A percentile compares a stretch with the other conserved stretches of the same genome.
These are phyloP conservation scores for Immersiporthe knoxdaviesiana DNA, from an alignment of 2,329 filamentous ascomycete species.

Conservation along the genomic window DNA sequence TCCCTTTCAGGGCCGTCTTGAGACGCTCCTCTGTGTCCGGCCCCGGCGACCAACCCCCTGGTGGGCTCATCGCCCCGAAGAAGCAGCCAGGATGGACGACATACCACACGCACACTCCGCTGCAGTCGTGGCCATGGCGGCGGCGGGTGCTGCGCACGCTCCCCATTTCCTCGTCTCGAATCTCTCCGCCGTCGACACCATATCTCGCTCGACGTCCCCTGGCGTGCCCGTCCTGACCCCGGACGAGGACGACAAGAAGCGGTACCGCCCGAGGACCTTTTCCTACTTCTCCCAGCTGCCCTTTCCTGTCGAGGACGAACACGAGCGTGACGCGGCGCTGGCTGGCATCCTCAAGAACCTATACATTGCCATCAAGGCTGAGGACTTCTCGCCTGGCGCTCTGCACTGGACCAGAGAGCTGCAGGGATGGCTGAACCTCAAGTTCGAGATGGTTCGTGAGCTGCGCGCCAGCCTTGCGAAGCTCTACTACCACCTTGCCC, in stretches of 20 bases:
- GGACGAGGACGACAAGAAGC: slow-evolving; percentile 59
- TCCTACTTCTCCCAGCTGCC: slow-evolving; percentile 91
- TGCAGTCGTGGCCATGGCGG: slow-evolving; percentile 41
- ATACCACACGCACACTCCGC: slow-evolving; percentile 33
- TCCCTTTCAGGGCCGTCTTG: slow-evolving; percentile 16
- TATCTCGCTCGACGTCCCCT: slow-evolving; percentile 85
- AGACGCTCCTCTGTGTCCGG: neutral
- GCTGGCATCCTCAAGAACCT: slow-evolving; percentile 90
- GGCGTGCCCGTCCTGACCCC: slow-evolving; percentile 59
- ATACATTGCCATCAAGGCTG: slow-evolving; percentile 86
- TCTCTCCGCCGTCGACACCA: slow-evolving; percentile 62
- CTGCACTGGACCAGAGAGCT: slow-evolving; percentile 98
- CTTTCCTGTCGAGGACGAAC: slow-evolving; percentile 81
- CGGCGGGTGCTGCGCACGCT: slow-evolving; percentile 41
- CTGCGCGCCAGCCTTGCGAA: slow-evolving; percentile 82
- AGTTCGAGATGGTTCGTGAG: slow-evolving; percentile 91
- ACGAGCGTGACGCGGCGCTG: slow-evolving; percentile 76
- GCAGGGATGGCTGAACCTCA: slow-evolving; percentile 90
- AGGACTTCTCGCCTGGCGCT: slow-evolving; percentile 92
- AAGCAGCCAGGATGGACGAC: slow-evolving; percentile 41
- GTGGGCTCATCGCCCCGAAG: neutral
- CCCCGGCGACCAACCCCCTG: neutral
- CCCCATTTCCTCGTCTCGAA: slow-evolving; percentile 44
- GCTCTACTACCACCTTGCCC: slow-evolving; percentile 90
- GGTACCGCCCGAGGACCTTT: slow-evolving; percentile 86